These are phyloP conservation scores for Nothophaeocryptopus gaeumannii DNA, from an alignment of 2,329 filamentous ascomycete species.

Conservation along the genomic window DNA sequence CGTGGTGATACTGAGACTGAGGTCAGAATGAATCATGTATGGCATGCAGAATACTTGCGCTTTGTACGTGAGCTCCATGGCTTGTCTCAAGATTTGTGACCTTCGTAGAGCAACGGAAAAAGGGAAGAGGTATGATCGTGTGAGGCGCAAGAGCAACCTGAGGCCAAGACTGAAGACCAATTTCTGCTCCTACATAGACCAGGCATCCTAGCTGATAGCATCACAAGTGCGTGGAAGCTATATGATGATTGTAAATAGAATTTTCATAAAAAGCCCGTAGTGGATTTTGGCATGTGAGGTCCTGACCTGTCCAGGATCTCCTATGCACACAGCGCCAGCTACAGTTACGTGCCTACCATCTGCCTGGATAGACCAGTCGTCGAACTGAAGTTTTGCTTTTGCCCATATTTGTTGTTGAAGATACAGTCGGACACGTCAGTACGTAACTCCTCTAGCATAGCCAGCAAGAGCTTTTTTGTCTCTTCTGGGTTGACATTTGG, in stretches of 20 bases:
- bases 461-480: too few species aligned
- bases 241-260: background rate
- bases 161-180: background rate
- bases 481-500: background rate
- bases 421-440: background rate
- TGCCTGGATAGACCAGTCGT: background rate
- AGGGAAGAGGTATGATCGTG: too few species aligned
- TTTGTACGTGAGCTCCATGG: background rate
- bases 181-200: background rate
- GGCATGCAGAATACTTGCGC: background rate
- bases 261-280: too few species aligned
- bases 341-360: background rate
- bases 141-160: background rate
- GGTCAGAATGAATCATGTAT: background rate
- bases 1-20: background rate
- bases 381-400: background rate
- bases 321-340: background rate
- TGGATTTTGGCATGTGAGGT: too few species aligned
- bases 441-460: background rate
- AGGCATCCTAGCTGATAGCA: background rate
- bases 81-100: background rate
- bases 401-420: constrained; percentile 1
- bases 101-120: background rate
- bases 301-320: too few species aligned
- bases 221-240: background rate